A percentile compares a stretch with the other conserved stretches of the same genome.
Evolutionary conservation across 108 stramenopile genomes (phyloP).

Genomic region (Asterionellopsis glacialis): DNA sequence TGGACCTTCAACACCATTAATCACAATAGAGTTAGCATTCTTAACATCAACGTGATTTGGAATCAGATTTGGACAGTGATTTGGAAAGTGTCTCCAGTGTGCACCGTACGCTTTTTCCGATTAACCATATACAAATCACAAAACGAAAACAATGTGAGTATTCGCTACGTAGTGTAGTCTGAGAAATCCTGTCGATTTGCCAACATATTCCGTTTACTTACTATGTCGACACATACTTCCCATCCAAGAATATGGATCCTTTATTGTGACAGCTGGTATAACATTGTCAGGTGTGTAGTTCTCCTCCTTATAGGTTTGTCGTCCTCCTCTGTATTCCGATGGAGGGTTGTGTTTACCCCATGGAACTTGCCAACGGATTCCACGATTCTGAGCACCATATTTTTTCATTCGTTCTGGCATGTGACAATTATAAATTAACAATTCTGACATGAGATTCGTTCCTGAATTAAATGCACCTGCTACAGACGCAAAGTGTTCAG

Average conservation of each 20-base stretch:
- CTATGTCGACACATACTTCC: conserved; percentile 66
- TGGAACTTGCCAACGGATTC: conserved; percentile 42
- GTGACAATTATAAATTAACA: conserved; percentile 40
- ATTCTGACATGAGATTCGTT: conserved; percentile 46
- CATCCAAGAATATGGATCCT: conserved; percentile 81
- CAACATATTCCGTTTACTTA: not conserved
- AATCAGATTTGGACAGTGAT: conserved; percentile 71
- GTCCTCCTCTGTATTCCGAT: conserved; percentile 12
- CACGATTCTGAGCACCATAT: conserved; percentile 1
- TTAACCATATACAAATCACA: not conserved
- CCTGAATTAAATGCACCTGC: conserved; percentile 63
- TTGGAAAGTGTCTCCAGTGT: conserved; percentile 37
- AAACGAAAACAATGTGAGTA: not conserved
- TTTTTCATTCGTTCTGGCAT: not conserved
- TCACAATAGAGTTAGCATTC: conserved; percentile 7
- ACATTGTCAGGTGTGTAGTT: conserved; percentile 15
- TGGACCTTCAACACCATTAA: not conserved
- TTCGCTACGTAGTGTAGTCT: too few relatives aligned
- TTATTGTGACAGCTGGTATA: conserved; percentile 76
- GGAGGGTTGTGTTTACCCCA: conserved; percentile 84
- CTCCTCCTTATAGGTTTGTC: conserved; percentile 5
- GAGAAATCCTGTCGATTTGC: too few relatives aligned
- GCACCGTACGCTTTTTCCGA: conserved; percentile 21
- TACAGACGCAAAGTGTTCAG: conserved; percentile 36
- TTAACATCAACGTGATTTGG: conserved; percentile 36